Percentiles rank a stretch among this genome's conserved stretches.
phyloP scores from a whole-genome alignment of 306 rosid species.

The Ziziphus jujuba region DNA sequence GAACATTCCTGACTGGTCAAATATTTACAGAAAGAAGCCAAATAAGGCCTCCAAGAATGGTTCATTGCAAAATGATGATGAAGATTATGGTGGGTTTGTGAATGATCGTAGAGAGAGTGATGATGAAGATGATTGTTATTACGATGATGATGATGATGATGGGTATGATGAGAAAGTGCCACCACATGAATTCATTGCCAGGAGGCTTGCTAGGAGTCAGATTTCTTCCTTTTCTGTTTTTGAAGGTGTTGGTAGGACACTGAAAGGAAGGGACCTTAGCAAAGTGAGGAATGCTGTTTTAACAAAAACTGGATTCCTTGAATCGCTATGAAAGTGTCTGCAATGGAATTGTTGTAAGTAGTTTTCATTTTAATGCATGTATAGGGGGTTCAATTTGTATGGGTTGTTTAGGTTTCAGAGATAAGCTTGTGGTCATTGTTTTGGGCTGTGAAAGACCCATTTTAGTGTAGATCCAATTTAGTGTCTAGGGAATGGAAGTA shows the following conservation, averaged over 20 bases:
- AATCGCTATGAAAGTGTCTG: conserved; percentile 40
- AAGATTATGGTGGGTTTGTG: conserved; percentile 21
- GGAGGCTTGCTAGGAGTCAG: conserved; percentile 77
- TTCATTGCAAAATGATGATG: conserved; percentile 35
- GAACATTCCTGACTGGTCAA: conserved; percentile 72
- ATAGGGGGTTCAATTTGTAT: conserved; percentile 16
- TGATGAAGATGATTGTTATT: conserved; percentile 23
- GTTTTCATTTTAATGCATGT: conserved; percentile 15
- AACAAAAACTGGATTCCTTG: conserved; percentile 84
- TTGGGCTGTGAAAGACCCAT: conserved; percentile 14
- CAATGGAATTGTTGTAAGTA: not conserved
- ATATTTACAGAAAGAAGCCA: conserved; percentile 38
- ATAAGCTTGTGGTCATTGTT: conserved; percentile 22
- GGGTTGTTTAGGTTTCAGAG: conserved; percentile 18
- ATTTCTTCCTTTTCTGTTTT: conserved; percentile 87
- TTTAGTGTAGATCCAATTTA: conserved; percentile 4
- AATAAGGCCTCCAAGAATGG: conserved; percentile 33
- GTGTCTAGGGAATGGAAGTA: not conserved
- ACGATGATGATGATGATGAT: conserved; percentile 25
- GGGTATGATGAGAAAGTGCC: conserved; percentile 53
- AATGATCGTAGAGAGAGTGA: conserved; percentile 27
- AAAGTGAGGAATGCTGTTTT: conserved; percentile 82
- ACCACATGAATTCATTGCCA: conserved; percentile 83
- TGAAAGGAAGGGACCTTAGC: conserved; percentile 91
- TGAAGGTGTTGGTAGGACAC: conserved; percentile 96